Percentiles rank a stretch among this genome's conserved stretches.
Evolutionary conservation across 306 rosid species (phyloP).

Genomic region (Begonia loranthoides): DNA sequence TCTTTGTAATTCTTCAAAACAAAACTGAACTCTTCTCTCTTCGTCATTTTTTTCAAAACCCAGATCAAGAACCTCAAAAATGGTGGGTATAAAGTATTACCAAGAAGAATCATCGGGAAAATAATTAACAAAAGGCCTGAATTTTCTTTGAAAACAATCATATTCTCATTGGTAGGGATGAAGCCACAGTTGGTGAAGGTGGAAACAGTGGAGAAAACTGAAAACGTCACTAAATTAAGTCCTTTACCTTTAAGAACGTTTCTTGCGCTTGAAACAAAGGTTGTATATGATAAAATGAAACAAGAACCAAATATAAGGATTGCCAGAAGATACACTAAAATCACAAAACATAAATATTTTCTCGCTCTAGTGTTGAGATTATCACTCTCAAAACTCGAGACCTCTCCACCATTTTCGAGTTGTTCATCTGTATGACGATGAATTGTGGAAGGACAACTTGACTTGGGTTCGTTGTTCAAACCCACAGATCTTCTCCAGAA

Average conservation of each 20-base stretch:
- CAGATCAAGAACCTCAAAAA: slow-evolving; percentile 22
- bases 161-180: slow-evolving; percentile 67
- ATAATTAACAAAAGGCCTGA: slow-evolving; percentile 38
- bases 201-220: slow-evolving; percentile 37
- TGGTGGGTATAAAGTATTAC: slow-evolving; percentile 49
- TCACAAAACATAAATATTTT: slow-evolving; percentile 22
- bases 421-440: too few species aligned
- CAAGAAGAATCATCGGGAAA: slow-evolving; percentile 34
- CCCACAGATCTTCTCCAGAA: too few species aligned
- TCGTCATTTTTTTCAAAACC: slow-evolving; percentile 23
- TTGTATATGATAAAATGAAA: slow-evolving; percentile 20
- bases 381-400: not conserved
- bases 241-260: slow-evolving; percentile 19
- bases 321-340: slow-evolving; percentile 23
- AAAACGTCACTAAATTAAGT: slow-evolving; percentile 20
- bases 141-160: slow-evolving; percentile 34
- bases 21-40: slow-evolving; percentile 17
- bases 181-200: slow-evolving; percentile 55
- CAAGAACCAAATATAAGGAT: slow-evolving; percentile 19
- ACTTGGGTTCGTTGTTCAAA: too few species aligned
- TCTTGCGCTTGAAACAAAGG: slow-evolving; percentile 19
- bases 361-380: slow-evolving; percentile 14
- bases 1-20: slow-evolving; percentile 16
- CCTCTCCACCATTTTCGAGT: too few species aligned
- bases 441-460: too few species aligned